Base-by-base conservation (phyloP, 352 stramenopile genomes). In the Globisporangium mamillatum region DNA sequence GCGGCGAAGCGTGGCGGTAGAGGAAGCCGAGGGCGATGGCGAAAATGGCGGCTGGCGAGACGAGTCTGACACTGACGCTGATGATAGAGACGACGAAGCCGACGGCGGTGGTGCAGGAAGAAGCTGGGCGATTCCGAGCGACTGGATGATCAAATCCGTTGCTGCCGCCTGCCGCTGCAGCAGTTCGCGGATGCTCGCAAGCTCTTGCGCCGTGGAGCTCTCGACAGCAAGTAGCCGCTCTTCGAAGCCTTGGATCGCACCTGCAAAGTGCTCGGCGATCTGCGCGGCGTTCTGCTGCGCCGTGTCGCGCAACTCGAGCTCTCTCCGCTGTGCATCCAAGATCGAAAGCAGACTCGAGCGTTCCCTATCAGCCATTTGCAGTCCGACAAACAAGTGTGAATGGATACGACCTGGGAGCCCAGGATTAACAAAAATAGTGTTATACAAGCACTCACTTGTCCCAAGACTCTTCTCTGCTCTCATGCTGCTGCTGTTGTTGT, bases 281-380 rank as follows among this genome's bases (percentile, higher is more conserved):
- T 76, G 75, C 16, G 77, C 63, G 4, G 84, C 84, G 16, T 91
- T 80, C 29, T 80, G 67, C n/a, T 90, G 80, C 0, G 75, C 80
- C 22, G 73, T 74, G 25, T 86, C 81, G 12, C 86, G 81, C 14
- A 75, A 56, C 55, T 82, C 80, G 18, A 93, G 68, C 66, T 91
- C 83, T 27, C 73, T 75, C 41, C 75, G 79, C 64, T 93, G 83
- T 2, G 79, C 69, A 9, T 93, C 82, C 52, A 93, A 86, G 48
- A 90, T 81, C 0, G 73, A 73, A 8, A 92, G 54, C 44, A 92
- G 66, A n/a, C 75, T 84, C 9, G 67, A 66, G 34, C 83, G 75
- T 60, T 92, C 80, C 62, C 85, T 92, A 29, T 32, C 52, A 63
- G n/a, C 50, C 18, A 29, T 36, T 36, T 14, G 1, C 34, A 12